Conservation (phyloP, 2,329 filamentous ascomycete genomes). For the Dactylellina cionopaga region DNA sequence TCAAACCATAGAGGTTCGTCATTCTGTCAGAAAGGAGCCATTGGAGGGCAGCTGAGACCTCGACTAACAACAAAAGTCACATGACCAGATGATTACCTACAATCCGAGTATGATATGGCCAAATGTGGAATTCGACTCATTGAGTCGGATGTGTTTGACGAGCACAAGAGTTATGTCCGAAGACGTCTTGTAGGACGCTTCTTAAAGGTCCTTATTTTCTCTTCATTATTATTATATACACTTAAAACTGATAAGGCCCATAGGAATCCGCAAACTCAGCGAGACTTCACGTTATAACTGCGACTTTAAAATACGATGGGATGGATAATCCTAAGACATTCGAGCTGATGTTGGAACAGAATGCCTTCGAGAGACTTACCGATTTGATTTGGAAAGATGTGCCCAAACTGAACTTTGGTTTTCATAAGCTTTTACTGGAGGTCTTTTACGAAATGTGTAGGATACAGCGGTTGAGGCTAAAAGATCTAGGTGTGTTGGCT, state of each 20-base stretch:
- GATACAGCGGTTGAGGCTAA: conserved; percentile 79
- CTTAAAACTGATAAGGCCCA: conserved; percentile 1
- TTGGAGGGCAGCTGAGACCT: not conserved
- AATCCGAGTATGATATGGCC: conserved; percentile 80
- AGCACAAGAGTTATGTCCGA: conserved; percentile 85
- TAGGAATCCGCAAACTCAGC: conserved; percentile 65
- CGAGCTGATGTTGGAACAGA: conserved; percentile 85
- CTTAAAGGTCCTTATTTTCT: conserved; percentile 78
- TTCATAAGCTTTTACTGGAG: conserved; percentile 85
- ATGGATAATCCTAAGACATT: conserved; percentile 80
- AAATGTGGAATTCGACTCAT: conserved; percentile 82
- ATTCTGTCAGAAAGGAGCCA: conserved; percentile 32
- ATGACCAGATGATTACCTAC: conserved; percentile 72
- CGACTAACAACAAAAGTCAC: conserved; percentile 32
- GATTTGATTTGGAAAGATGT: conserved; percentile 75
- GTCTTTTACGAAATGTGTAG: conserved; percentile 96
- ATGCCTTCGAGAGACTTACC: conserved; percentile 82
- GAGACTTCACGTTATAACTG: conserved; percentile 82
- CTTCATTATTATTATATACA: not conserved
- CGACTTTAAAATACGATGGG: conserved; percentile 87
- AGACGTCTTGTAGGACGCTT: conserved; percentile 92
- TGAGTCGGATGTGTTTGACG: conserved; percentile 76
- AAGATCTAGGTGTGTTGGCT: conserved; percentile 76
- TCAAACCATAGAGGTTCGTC: conserved; percentile 73
- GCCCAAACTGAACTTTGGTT: conserved; percentile 72